phyloP scores from a whole-genome alignment of 306 rosid genomes.

The Acacia melanoxylon region DNA sequence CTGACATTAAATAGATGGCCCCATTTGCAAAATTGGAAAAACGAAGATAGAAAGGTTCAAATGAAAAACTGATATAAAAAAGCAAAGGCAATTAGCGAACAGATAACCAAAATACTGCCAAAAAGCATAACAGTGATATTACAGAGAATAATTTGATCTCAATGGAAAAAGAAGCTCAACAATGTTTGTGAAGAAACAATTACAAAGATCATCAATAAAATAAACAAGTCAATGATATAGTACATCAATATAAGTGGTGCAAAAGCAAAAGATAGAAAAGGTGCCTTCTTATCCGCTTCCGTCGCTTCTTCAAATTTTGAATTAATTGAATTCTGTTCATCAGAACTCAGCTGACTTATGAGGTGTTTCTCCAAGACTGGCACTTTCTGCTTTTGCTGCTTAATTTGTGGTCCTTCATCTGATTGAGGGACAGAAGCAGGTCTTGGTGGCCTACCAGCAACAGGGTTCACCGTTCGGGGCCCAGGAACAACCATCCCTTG shows the following conservation, averaged over 20 bases:
- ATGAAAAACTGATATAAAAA: constrained; percentile 13
- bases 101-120: constrained; percentile 22
- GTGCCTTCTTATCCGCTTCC: constrained; percentile 86
- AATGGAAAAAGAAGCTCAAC: constrained; percentile 21
- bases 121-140: constrained; percentile 1
- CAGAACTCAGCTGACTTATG: constrained; percentile 80
- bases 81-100: not conserved
- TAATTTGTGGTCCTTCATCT: constrained; percentile 62
- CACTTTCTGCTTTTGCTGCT: constrained; percentile 62
- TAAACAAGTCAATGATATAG: constrained; percentile 17
- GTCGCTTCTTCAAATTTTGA: constrained; percentile 80
- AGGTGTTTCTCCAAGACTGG: constrained; percentile 89
- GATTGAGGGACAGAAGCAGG: constrained; percentile 54
- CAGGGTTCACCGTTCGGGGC: constrained; percentile 43
- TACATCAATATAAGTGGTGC: not conserved
- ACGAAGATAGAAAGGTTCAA: not conserved
- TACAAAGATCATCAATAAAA: not conserved
- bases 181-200: not conserved
- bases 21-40: not conserved
- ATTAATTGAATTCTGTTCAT: constrained; percentile 76
- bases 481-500: constrained; percentile 64
- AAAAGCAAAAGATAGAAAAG: constrained; percentile 25
- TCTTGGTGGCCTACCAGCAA: constrained; percentile 68
- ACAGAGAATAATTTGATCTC: constrained; percentile 17
- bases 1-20: constrained; percentile 7